These are phyloP conservation scores for Manihot esculenta DNA, from an alignment of 441 rosid genomes.

Conservation along the genomic window DNA sequence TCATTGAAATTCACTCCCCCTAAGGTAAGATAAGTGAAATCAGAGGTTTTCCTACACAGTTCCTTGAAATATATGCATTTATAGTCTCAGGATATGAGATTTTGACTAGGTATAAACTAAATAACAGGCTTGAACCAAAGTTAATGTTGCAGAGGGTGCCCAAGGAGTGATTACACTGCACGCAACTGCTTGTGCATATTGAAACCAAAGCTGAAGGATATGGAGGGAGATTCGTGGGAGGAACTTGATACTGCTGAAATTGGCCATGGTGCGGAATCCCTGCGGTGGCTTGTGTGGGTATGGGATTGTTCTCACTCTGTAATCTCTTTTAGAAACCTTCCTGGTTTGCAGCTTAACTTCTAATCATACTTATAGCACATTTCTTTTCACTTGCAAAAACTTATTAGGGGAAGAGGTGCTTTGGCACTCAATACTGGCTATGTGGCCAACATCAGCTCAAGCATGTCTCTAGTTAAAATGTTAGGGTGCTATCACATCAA, in stretches of 20 bases:
- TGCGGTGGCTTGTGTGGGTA: conserved; percentile 95
- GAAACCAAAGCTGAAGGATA: conserved; percentile 64
- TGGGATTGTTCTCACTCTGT: conserved; percentile 14
- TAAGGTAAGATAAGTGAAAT: not conserved
- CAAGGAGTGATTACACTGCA: conserved; percentile 63
- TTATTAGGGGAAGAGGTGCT: not conserved
- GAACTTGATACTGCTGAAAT: conserved; percentile 72
- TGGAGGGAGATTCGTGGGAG: conserved; percentile 88
- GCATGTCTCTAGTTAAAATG: not conserved
- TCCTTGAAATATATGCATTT: conserved; percentile 10
- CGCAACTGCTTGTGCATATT: conserved; percentile 61
- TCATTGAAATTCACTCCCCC: not conserved
- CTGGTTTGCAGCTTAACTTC: not conserved
- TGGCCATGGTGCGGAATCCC: conserved; percentile 67
- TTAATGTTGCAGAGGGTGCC: conserved; percentile 93
- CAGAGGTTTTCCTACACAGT: not conserved
- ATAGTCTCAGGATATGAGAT: conserved; percentile 30
- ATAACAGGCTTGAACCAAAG: conserved; percentile 61
- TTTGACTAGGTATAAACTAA: conserved; percentile 46
- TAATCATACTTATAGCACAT: no score
- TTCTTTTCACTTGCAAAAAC: not conserved
- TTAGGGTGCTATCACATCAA: not conserved
- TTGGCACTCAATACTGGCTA: not conserved
- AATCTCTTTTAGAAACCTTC: not conserved
- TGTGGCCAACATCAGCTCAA: conserved; percentile 2